Evolutionary conservation across 2,329 filamentous ascomycete genomes (phyloP), one percentile per base, ranked within the genome.

Genomic region (Calonectria honghensis): DNA sequence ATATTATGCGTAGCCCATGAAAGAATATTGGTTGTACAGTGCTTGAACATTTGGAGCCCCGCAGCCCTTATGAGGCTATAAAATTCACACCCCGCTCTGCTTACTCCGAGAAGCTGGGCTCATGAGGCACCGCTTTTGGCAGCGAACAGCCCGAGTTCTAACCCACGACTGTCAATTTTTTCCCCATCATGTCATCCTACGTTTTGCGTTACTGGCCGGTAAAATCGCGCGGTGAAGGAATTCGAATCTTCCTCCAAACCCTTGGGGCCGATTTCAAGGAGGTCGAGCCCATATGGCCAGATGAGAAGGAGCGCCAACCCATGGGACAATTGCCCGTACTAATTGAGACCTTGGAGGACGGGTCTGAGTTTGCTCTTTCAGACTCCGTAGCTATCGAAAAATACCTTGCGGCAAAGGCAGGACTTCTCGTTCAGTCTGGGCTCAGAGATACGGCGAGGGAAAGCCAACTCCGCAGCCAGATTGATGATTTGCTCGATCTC

Each of bases 371-470:
- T 4, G 10, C 39, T n/a, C 54, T 59, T n/a, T 59, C 54, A 24
- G 54, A 59, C 20, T 59, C 54, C 20, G 54, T 59, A 16, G 54
- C 54, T 6, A 59, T 59, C 54, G 54, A 59, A 59, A 59, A 59
- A n/a, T 59, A 59, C 10, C 20, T 59, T n/a, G 54, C 54, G 1
- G 54, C 54, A 24, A 59, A 59, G n/a, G 54, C 54, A 3, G 54
- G 54, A 16, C 11, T 59, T 59, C 54, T 59, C 6, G 54, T 59
- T n/a, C 54, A 59, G 29, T 37, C 54, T 59, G 54, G 54, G 27
- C 54, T 37, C 20, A 37, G 54, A 59, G 54, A 59, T 37, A 59
- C 32, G 20, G 54, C 54, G 4, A 35, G 54, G 6, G 54, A 59
- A 59, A 27, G 27, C 20, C 54, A 59, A 29, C 54, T 59, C 20